Evolutionary conservation across 2,329 filamentous ascomycete genomes (phyloP), one percentile per base, ranked within the genome.

Genomic region (Colletotrichum sp.): DNA sequence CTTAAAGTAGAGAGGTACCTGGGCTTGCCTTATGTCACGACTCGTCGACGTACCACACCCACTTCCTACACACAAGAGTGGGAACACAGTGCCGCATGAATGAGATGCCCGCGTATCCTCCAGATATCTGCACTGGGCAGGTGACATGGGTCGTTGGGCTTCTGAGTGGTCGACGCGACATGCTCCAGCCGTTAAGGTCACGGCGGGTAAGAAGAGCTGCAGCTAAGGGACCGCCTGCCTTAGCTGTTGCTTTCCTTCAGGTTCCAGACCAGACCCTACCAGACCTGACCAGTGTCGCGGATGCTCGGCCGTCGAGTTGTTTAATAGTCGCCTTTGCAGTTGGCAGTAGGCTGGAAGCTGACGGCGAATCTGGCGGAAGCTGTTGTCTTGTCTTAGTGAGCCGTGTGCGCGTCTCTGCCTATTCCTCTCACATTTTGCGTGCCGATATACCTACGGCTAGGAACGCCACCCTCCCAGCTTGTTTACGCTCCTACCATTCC

Each of bases 91-190:
- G 36, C 63, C 6, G 55, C 22, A 6, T 72, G 55, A 59, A 36
- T 71, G 64, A 32, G 11, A 29, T 36, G 22, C 27, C 30, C 22
- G 39, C 13, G 29, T 61, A 52, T 57, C 16, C 16, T 32, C 16
- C 44, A 22, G 34, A 36, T 59, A 29, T 64, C 71, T 59, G 39
- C 19, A 30, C 55, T 32, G 69, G 27, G 55, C 55, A 57, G 62
- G 55, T 75, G 27, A 67, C 72, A 68, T 68, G 69, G 69, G 69
- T 67, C 36, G 36, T n/a, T 62, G 30, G 63, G 57, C 39, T 44
- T 34, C n/a, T 55, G 59, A 69, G 63, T 69, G 71, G 71, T 70
- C 32, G 71, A 34, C 71, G 59, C 66, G 64, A 73, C 57, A 44
- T 73, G 67, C 63, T 76, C 55, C 64, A 57, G 29, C 39, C 52